Conservation (phyloP, 1,139 yeast species). For the Meyerozyma smithsonii region DNA sequence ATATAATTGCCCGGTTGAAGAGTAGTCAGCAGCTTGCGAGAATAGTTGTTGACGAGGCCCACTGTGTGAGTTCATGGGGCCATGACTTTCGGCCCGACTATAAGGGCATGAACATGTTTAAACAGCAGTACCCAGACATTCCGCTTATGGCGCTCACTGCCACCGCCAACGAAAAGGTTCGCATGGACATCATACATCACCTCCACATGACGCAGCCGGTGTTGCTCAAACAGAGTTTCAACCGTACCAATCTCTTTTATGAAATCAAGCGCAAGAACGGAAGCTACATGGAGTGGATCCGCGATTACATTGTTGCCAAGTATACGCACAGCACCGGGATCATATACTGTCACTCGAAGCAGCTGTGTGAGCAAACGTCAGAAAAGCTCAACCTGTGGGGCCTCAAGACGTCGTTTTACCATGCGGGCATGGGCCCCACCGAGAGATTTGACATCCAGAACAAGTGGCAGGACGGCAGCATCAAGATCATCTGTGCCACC, state of each 20-base stretch:
- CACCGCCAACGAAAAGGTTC: conserved; percentile 90
- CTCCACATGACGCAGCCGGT: conserved; percentile 53
- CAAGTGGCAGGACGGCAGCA: conserved; percentile 71
- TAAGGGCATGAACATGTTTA: conserved; percentile 72
- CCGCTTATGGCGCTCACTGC: conserved; percentile 98
- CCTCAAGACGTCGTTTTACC: conserved; percentile 70
- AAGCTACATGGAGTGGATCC: conserved; percentile 56
- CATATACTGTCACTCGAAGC: conserved; percentile 88
- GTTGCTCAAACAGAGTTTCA: conserved; percentile 74
- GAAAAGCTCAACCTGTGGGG: conserved; percentile 56
- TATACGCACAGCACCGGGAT: conserved; percentile 73
- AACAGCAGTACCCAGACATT: conserved; percentile 65
- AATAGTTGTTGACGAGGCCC: conserved; percentile 96
- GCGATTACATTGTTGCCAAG: conserved; percentile 46
- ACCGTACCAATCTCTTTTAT: conserved; percentile 80
- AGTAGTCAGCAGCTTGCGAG: conserved; percentile 62
- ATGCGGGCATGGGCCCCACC: conserved; percentile 87
- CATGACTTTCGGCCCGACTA: conserved; percentile 98
- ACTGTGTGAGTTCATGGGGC: conserved; percentile 98
- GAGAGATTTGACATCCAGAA: conserved; percentile 67
- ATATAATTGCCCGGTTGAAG: conserved; percentile 56
- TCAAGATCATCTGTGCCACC: conserved; percentile 88
- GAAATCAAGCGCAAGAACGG: conserved; percentile 65
- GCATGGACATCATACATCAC: conserved; percentile 79
- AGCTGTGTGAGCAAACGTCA: conserved; percentile 81